Evolutionary conservation across 495 filamentous ascomycete species (phyloP).

Genomic region (Aspergillus egyptiacus): DNA sequence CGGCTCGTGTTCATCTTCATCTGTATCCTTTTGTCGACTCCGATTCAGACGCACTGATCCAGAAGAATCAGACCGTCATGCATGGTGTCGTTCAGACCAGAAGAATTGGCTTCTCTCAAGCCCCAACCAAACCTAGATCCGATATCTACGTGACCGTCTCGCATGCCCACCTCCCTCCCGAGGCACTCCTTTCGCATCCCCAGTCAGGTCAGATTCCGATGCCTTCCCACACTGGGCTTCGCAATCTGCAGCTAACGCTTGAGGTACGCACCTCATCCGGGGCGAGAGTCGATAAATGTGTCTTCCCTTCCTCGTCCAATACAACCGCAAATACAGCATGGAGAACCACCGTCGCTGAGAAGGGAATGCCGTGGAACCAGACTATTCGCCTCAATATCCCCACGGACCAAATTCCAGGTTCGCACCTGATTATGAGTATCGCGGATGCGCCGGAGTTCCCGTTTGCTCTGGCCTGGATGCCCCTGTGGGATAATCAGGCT

Average conservation of each 20-base stretch:
- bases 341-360: constrained; percentile 74
- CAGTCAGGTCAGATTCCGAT: constrained; percentile 69
- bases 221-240: constrained; percentile 52
- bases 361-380: constrained; percentile 78
- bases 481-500: constrained; percentile 86
- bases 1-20: constrained; percentile 70
- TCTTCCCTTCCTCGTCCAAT: constrained; percentile 74
- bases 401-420: constrained; percentile 70
- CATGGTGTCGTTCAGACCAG: constrained; percentile 71
- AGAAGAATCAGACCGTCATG: constrained; percentile 80
- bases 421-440: constrained; percentile 85
- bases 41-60: constrained; percentile 74
- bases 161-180: constrained; percentile 65
- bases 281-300: constrained; percentile 76
- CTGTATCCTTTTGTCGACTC: constrained; percentile 67
- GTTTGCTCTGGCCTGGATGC: constrained; percentile 88
- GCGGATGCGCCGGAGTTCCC: constrained; percentile 78
- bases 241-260: constrained; percentile 80
- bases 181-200: constrained; percentile 74
- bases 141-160: constrained; percentile 91
- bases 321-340: constrained; percentile 68
- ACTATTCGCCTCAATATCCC: constrained; percentile 78
- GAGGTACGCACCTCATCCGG: constrained; percentile 76
- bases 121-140: constrained; percentile 76
- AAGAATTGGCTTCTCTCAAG: constrained; percentile 93